Base-by-base conservation (phyloP, 1,284 basidiomycete species). In the Prillingera fragicola region DNA sequence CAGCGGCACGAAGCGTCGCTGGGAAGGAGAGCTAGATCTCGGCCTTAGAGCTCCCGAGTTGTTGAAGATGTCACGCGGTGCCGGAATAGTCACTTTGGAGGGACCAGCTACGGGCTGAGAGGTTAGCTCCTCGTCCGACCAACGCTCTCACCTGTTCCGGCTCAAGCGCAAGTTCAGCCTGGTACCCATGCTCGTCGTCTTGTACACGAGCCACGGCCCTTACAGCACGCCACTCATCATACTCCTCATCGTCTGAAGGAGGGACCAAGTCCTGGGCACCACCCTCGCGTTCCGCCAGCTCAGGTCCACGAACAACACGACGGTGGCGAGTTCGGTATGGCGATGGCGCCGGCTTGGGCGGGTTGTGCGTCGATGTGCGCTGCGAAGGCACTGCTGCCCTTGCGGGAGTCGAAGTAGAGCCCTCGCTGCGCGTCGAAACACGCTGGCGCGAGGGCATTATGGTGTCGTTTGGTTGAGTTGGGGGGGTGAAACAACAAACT, bases 161-260 rank as follows among this genome's bases (percentile, higher is more conserved):
- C 33, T 24, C 33, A 7, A 21, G 22, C 33, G 13, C 33, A 14
- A 34, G 6, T 15, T 37, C 13, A 19, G 25, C 37, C 9, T n/a
- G 27, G 5, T 27, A 28, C 21, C n/a, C 21, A 39, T 25, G 34
- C 15, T 29, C 24, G n/a, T 28, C 44, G 26, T 12, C 29, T 5
- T 15, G 6, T 13, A 31, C 42, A 24, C 33, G n/a, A n/a, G n/a
- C n/a, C n/a, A n/a, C n/a, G n/a, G n/a, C n/a, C 23, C 18, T 25
- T 8, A 18, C 14, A 2, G 38, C 56, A 17, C 38, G 47, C 67
- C 67, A 69, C 4, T 38, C 48, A 25, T 64, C 63, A 32, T 60
- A 67, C 50, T 69, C 67, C 8, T 67, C 67, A 14, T 66, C 63
- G 21, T 66, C 64, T 13, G 52, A 56, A 2, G 67, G 67, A 1